Conservation (phyloP, 1,284 basidiomycete species). For the Trichosporon sp. region DNA sequence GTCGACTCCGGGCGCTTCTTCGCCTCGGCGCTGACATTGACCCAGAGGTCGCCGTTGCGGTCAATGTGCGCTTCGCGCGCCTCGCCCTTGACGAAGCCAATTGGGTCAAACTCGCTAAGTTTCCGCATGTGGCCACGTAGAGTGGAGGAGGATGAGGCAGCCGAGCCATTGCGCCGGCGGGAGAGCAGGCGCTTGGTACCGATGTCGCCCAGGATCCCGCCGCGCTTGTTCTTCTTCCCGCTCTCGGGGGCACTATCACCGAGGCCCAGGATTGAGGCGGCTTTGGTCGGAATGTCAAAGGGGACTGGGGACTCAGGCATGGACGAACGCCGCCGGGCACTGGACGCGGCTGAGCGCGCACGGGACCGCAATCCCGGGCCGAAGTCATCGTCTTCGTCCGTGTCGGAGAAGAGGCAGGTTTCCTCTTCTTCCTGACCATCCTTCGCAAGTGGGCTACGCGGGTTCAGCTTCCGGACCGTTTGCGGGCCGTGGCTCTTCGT, state of each 20-base stretch:
- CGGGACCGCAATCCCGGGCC: neutral
- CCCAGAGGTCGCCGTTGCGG: neutral
- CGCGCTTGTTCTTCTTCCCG: neutral
- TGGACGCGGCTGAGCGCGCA: neutral
- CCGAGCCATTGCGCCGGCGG: neutral
- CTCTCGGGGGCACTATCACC: neutral
- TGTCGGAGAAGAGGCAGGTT: neutral
- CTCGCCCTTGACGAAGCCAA: neutral
- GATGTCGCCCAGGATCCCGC: neutral
- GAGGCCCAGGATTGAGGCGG: neutral
- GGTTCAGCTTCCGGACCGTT: neutral
- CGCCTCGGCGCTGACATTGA: neutral
- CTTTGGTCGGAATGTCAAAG: neutral
- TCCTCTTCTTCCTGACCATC: neutral
- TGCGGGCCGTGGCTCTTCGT: neutral
- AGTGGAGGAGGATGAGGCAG: neutral
- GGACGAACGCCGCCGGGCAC: neutral
- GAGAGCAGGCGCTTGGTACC: neutral
- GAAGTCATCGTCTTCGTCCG: constrained; percentile 1
- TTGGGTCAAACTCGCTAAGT: neutral
- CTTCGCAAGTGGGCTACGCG: neutral
- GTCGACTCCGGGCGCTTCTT: neutral
- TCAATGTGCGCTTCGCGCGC: neutral
- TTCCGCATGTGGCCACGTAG: neutral
- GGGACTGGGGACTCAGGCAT: neutral